Conservation (phyloP, 1,284 basidiomycete species). For the Cryptococcus deneoformans region DNA sequence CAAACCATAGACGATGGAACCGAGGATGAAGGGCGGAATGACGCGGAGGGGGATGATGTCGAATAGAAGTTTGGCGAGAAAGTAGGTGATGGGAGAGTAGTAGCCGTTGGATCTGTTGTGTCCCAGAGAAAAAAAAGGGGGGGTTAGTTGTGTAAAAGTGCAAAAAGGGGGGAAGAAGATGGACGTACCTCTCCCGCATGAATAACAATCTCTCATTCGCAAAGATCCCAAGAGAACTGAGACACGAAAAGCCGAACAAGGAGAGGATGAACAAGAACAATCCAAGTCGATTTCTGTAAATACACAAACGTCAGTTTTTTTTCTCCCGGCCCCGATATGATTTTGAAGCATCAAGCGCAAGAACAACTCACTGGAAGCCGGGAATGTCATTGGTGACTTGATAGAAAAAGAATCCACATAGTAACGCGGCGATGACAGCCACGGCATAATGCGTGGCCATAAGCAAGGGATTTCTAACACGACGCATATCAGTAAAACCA, state of each 20-base stretch:
- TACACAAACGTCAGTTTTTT: no score
- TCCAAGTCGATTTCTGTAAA: slow-evolving; percentile 56
- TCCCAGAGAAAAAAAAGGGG: not conserved
- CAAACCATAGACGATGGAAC: slow-evolving; percentile 87
- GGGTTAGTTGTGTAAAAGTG: not conserved
- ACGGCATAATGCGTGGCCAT: slow-evolving; percentile 87
- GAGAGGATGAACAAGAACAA: slow-evolving; percentile 96
- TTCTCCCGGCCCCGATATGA: not conserved
- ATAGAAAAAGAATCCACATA: slow-evolving; percentile 52
- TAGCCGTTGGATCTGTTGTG: slow-evolving; percentile 82
- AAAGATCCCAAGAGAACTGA: slow-evolving; percentile 88
- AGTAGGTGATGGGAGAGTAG: slow-evolving; percentile 93
- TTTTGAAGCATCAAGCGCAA: not conserved
- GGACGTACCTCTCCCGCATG: slow-evolving; percentile 82
- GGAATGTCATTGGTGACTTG: slow-evolving; percentile 75
- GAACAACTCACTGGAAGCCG: slow-evolving; percentile 74
- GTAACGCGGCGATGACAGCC: slow-evolving; percentile 75
- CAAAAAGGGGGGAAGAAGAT: not conserved
- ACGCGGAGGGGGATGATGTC: slow-evolving; percentile 92
- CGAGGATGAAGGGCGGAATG: slow-evolving; percentile 90
- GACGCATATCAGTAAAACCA: slow-evolving; percentile 2
- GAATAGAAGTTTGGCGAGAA: slow-evolving; percentile 91
- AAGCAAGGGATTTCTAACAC: slow-evolving; percentile 76
- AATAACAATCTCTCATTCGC: slow-evolving; percentile 92
- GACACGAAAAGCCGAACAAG: slow-evolving; percentile 91